phyloP scores from a whole-genome alignment of 148 eudicot genomes.

The Persicaria maculosa region DNA sequence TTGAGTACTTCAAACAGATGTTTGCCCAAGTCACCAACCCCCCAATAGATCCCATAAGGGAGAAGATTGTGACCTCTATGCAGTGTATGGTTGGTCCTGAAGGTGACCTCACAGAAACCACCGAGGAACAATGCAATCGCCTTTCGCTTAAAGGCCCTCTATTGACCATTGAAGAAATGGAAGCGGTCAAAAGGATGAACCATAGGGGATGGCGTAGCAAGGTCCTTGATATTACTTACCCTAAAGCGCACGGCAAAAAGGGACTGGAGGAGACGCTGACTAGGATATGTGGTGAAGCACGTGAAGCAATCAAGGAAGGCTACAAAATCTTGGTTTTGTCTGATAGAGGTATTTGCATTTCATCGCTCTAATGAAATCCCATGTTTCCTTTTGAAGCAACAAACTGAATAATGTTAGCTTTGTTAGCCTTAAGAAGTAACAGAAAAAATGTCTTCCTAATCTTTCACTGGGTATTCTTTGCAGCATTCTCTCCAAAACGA shows the following conservation, averaged over 20 bases:
- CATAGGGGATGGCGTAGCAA: slow-evolving; percentile 96
- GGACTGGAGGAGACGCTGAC: slow-evolving; percentile 92
- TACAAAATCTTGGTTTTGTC: slow-evolving; percentile 80
- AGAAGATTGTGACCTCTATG: slow-evolving; percentile 97
- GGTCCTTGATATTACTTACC: slow-evolving; percentile 84
- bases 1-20: slow-evolving; percentile 98
- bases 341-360: slow-evolving; percentile 66
- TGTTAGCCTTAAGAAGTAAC: background rate
- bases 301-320: slow-evolving; percentile 74
- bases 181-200: slow-evolving; percentile 91
- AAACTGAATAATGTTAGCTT: background rate
- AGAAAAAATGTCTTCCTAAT: slow-evolving; percentile 2
- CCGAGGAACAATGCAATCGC: slow-evolving; percentile 93
- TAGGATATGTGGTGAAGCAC: slow-evolving; percentile 86
- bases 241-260: slow-evolving; percentile 57
- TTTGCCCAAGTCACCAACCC: slow-evolving; percentile 99
- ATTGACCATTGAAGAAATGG: slow-evolving; percentile 75
- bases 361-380: background rate
- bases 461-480: slow-evolving; percentile 8
- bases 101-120: slow-evolving; percentile 96
- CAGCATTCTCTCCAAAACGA: slow-evolving; percentile 74
- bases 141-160: slow-evolving; percentile 94
- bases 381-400: background rate
- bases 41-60: slow-evolving; percentile 95
- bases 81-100: slow-evolving; percentile 99